phyloP scores from a whole-genome alignment of 208 protist genomes.

The Trypanosoma theileri region DNA sequence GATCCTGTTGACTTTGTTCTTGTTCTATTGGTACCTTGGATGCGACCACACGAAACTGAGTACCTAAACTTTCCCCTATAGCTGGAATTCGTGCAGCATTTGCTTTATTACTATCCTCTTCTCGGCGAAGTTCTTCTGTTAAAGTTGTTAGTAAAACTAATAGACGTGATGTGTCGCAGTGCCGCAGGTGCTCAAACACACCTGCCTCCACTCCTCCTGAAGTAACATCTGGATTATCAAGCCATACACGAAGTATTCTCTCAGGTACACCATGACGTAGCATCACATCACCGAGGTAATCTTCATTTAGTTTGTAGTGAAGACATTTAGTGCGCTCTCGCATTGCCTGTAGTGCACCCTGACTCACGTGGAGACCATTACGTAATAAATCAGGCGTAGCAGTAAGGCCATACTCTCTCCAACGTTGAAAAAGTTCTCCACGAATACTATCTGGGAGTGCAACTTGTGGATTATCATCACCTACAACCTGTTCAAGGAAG shows the following conservation, averaged over 20 bases:
- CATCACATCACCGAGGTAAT: conserved; percentile 43
- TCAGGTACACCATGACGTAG: conserved; percentile 30
- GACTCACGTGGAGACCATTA: conserved; percentile 65
- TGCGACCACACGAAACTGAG: neutral
- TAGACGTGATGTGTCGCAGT: conserved; percentile 35
- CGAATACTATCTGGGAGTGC: conserved; percentile 44
- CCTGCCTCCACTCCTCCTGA: conserved; percentile 28
- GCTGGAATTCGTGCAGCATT: conserved; percentile 10
- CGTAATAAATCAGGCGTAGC: conserved; percentile 43
- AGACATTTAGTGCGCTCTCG: conserved; percentile 55
- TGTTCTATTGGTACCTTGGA: neutral
- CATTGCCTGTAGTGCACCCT: conserved; percentile 61
- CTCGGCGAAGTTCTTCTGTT: conserved; percentile 23
- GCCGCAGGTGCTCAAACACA: conserved; percentile 45
- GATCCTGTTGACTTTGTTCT: neutral
- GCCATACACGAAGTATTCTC: conserved; percentile 29
- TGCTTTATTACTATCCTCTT: conserved; percentile 1
- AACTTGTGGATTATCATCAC: conserved; percentile 39
- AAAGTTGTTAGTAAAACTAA: conserved; percentile 26
- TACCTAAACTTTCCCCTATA: neutral
- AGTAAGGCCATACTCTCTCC: conserved; percentile 47
- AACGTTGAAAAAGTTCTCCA: conserved; percentile 45
- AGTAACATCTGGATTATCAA: conserved; percentile 40
- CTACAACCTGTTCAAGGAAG: conserved; percentile 44
- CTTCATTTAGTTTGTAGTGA: conserved; percentile 27